A percentile compares a stretch with the other conserved stretches of the same genome.
phyloP scores from a whole-genome alignment of 306 rosid species.

The Lathyrus oleraceus region DNA sequence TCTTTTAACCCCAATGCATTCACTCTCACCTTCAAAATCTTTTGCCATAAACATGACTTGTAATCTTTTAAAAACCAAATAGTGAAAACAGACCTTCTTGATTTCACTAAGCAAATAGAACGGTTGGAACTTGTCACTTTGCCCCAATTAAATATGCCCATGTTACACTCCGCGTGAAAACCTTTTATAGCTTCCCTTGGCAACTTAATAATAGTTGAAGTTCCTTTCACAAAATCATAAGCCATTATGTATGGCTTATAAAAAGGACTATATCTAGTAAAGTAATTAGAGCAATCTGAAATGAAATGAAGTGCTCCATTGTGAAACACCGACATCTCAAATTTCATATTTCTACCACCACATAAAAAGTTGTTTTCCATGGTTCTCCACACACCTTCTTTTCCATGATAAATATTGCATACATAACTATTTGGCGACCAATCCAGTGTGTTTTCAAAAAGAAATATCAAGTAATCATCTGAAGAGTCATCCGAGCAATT shows the following conservation, averaged over 20 bases:
- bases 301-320: not conserved
- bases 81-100: too few relatives aligned
- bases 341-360: not conserved
- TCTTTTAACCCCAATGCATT: too few relatives aligned
- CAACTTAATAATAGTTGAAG: not conserved
- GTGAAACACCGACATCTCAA: not conserved
- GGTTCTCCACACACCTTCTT: constrained; percentile 6
- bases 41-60: too few relatives aligned
- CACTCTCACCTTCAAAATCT: too few relatives aligned
- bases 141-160: too few relatives aligned
- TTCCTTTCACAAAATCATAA: not conserved
- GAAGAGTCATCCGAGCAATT: constrained; percentile 3
- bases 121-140: too few relatives aligned
- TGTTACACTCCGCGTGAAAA: too few relatives aligned
- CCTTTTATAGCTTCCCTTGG: constrained; percentile 22
- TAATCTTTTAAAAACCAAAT: too few relatives aligned
- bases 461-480: not conserved
- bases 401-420: not conserved
- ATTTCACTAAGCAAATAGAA: too few relatives aligned
- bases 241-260: constrained; percentile 24
- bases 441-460: not conserved
- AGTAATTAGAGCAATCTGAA: not conserved
- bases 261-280: not conserved
- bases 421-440: too few relatives aligned
- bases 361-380: not conserved